Conservation (phyloP, 2,329 filamentous ascomycete species). For the Clathrospora elynae region DNA sequence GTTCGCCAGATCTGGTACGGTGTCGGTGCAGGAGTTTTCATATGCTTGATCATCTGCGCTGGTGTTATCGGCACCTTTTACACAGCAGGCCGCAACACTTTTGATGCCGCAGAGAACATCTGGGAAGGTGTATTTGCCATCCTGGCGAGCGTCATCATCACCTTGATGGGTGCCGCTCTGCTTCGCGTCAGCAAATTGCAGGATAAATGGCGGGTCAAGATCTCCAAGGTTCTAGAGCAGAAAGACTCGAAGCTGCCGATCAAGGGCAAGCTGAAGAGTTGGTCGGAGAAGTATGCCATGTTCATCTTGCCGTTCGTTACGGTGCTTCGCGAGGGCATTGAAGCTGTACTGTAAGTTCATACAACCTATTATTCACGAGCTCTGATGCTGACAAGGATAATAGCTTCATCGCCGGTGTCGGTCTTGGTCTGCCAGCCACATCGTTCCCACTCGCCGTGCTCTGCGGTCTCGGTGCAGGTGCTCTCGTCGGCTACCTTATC, state of each 20-base stretch:
- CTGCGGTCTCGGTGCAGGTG: constrained; percentile 70
- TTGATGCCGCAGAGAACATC: constrained; percentile 71
- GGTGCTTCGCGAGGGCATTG: constrained; percentile 82
- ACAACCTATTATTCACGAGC: neutral
- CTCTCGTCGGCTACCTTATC: constrained; percentile 71
- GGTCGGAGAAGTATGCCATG: constrained; percentile 80
- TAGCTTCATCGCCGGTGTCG: constrained; percentile 80
- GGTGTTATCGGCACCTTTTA: constrained; percentile 75
- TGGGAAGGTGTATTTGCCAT: constrained; percentile 83
- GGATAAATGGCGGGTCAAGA: constrained; percentile 85
- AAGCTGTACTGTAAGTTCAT: constrained; percentile 69
- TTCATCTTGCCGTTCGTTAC: constrained; percentile 86
- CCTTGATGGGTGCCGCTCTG: constrained; percentile 77
- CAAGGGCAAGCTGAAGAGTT: constrained; percentile 62
- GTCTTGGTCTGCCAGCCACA: constrained; percentile 73
- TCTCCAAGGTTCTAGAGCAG: constrained; percentile 70
- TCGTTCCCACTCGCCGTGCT: constrained; percentile 80
- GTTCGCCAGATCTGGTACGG: constrained; percentile 73
- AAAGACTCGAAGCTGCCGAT: constrained; percentile 51
- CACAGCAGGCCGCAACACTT: constrained; percentile 68
- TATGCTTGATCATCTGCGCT: constrained; percentile 67
- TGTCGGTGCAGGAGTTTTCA: constrained; percentile 63
- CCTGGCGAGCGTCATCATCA: constrained; percentile 78
- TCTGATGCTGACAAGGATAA: neutral
- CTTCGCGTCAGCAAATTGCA: constrained; percentile 82